Base-by-base conservation (phyloP, 805 yeast species). In the Nakazawaea ernobii region DNA sequence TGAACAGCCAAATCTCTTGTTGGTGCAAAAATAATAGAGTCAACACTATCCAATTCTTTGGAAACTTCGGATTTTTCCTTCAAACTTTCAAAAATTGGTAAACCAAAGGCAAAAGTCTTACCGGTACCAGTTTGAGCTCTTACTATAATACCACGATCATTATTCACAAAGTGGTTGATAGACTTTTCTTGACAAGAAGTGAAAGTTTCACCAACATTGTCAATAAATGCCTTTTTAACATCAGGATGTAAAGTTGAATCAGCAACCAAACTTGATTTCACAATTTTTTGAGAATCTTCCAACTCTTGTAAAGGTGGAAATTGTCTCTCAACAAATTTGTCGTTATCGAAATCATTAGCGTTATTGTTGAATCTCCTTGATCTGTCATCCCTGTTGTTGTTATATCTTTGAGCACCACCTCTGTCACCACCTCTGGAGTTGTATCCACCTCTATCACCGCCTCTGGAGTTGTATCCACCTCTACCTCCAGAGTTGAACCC, bases 81-180 rank as follows among this genome's bases (percentile, higher is more conserved):
- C 49, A 74, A 66, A 40, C 78, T 75, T 59, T 88, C 85, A 40
- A 88, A 67, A 10, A 86, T 68, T 2, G 97, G 97, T 38, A 91
- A 70, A 51, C 91, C 84, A 63, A 88, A 90, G 0, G 97, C 95
- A 52, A 86, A 79, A 0, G 97, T 90, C 63, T 90, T 90, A 59
- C 97, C 97, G 2, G 97, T 90, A 62, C 97, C 97, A 3, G 97
- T 90, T 63, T 88, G 88, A 27, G 97, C 97, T 58, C 95, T 75
- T 35, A 89, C 90, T 20, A 90, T 88, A 38, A 88, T 71, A 53
- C 92, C 91, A 30, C 69, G 66, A 14, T 71, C 62, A n/a, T 74
- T 68, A 35, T 70, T 68, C 13, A 68, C 58, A 35, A 85, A 65
- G 20, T 86, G 84, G 42, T 73, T 68, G 39, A 86, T 72, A 10